Evolutionary conservation across 169 alveolate species (phyloP).

Genomic region (Eimeria brunetti): DNA sequence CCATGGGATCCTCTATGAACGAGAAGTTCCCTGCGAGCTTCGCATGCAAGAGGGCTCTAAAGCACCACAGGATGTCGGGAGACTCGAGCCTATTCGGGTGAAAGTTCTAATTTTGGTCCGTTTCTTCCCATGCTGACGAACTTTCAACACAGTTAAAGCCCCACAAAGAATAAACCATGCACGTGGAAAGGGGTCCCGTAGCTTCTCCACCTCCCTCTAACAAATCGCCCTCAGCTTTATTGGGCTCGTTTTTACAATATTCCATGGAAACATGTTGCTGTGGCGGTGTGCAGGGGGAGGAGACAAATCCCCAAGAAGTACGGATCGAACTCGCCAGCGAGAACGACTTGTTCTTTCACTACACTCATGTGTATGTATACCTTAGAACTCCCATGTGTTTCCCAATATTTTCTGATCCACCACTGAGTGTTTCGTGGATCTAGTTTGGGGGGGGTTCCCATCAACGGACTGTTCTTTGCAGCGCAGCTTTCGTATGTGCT

Average conservation of each 20-base stretch:
- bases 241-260: not conserved
- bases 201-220: not conserved
- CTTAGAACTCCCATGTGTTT: not conserved
- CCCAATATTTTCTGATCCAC: not conserved
- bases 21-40: slow-evolving; percentile 96
- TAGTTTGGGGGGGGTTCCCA: not conserved
- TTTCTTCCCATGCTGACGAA: not conserved
- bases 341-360: slow-evolving; percentile 96
- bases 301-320: slow-evolving; percentile 88
- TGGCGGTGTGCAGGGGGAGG: slow-evolving; percentile 89
- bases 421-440: not conserved
- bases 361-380: slow-evolving; percentile 88
- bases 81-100: slow-evolving; percentile 92
- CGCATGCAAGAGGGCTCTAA: slow-evolving; percentile 86
- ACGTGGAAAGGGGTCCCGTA: not conserved
- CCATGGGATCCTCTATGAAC: slow-evolving; percentile 90
- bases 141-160: not conserved
- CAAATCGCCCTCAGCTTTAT: not conserved
- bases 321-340: slow-evolving; percentile 94
- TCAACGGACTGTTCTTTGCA: not conserved
- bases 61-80: slow-evolving; percentile 89
- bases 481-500: not conserved
- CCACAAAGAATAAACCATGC: not conserved
- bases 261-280: not conserved
- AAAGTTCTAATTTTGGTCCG: slow-evolving; percentile 89